A percentile compares a stretch with the other conserved stretches of the same genome.
phyloP scores from a whole-genome alignment of 257 asterid genomes.

The Capsicum pubescens region DNA sequence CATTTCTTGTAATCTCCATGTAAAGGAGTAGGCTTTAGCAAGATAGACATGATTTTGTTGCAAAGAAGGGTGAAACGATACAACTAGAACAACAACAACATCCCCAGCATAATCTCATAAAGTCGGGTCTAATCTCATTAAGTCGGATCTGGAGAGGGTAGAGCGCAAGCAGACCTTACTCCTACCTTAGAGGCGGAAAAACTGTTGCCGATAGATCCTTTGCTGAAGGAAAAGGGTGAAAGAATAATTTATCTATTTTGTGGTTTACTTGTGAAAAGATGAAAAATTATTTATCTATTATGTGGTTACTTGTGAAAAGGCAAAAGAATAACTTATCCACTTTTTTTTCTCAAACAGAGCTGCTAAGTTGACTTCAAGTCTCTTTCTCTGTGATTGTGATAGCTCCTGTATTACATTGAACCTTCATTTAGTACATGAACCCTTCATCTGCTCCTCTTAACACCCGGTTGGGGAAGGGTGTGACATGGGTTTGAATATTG shows the following conservation, averaged over 20 bases:
- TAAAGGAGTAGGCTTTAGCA: too few species aligned
- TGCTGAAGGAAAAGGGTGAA: neutral
- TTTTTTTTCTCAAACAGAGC: neutral
- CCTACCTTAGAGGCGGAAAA: too few species aligned
- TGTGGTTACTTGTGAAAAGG: neutral
- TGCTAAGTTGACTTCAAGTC: neutral
- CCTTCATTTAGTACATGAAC: neutral
- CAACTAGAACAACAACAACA: too few species aligned
- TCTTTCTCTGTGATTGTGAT: neutral
- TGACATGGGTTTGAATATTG: neutral
- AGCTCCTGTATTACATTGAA: neutral
- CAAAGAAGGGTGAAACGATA: neutral
- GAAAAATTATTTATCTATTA: neutral
- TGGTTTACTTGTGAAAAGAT: conserved; percentile 4
- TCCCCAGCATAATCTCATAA: too few species aligned
- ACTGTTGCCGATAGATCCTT: too few species aligned
- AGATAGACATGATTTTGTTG: neutral
- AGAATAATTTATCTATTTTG: neutral
- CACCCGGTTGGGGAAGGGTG: neutral
- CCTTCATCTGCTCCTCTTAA: neutral
- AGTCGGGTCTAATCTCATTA: too few species aligned
- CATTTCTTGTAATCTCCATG: too few species aligned
- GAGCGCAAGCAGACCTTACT: too few species aligned
- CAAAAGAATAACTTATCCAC: neutral
- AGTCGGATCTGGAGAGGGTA: too few species aligned